These are phyloP conservation scores for Aspergillus hancockii DNA, from an alignment of 495 filamentous ascomycete species.

Conservation along the genomic window DNA sequence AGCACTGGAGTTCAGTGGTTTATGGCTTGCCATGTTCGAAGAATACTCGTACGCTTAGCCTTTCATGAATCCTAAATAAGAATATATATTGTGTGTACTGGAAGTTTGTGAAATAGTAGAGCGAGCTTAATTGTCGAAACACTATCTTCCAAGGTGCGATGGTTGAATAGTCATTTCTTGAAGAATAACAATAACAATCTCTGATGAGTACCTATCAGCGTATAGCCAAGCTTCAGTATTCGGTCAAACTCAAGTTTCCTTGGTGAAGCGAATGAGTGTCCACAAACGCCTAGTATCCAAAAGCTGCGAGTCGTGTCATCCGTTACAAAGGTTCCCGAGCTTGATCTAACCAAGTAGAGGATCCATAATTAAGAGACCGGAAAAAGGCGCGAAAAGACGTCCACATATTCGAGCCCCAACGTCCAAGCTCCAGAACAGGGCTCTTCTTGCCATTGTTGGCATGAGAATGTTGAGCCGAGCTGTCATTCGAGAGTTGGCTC, in stretches of 20 bases:
- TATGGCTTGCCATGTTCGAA: neutral
- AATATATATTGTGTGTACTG: neutral
- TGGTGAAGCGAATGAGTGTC: neutral
- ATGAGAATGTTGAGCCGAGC: constrained; percentile 2
- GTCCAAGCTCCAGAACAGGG: neutral
- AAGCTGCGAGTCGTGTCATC: neutral
- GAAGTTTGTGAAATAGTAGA: no score
- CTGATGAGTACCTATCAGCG: neutral
- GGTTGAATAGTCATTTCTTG: neutral
- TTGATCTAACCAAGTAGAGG: constrained; percentile 6
- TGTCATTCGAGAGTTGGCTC: constrained; percentile 19
- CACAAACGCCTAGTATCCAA: neutral
- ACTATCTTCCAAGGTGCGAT: neutral
- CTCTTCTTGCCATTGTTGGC: neutral
- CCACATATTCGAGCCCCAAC: constrained; percentile 9
- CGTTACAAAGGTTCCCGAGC: neutral
- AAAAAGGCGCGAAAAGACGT: constrained; percentile 1
- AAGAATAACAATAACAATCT: neutral
- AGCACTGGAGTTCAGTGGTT: neutral
- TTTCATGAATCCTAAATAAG: neutral
- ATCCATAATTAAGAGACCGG: neutral
- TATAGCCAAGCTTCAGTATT: neutral
- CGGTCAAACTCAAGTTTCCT: neutral
- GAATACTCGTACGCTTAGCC: neutral
- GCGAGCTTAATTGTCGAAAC: no score